Conservation (phyloP, 2,329 filamentous ascomycete genomes). For the Neofusicoccum sp. region DNA sequence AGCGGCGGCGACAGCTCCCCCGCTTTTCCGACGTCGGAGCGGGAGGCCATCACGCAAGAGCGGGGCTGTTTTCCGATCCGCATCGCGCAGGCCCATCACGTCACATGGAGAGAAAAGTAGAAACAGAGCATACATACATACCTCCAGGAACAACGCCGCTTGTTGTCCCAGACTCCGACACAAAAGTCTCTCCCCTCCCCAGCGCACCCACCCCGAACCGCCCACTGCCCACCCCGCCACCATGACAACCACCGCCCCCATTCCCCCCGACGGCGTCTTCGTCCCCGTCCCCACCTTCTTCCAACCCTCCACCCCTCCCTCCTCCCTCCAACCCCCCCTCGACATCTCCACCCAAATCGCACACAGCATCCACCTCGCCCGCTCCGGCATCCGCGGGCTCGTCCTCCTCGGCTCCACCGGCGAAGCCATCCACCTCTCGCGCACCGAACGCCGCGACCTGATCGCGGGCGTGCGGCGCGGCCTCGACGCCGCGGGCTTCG, state of each 20-base stretch:
- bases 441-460: slow-evolving; percentile 54
- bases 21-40: slow-evolving; percentile 18
- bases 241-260: background rate
- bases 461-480: slow-evolving; percentile 54
- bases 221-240: background rate
- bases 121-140: no score
- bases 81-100: background rate
- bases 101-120: background rate
- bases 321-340: slow-evolving; percentile 42
- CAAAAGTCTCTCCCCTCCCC: background rate
- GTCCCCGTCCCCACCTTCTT: slow-evolving; percentile 59
- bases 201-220: no score
- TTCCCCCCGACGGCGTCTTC: slow-evolving; percentile 23
- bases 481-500: slow-evolving; percentile 55
- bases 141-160: no score
- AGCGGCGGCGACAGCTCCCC: background rate
- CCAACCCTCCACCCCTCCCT: slow-evolving; percentile 36
- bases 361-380: slow-evolving; percentile 60
- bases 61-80: slow-evolving; percentile 16
- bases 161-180: no score
- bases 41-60: background rate
- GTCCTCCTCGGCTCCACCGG: slow-evolving; percentile 64
- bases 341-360: slow-evolving; percentile 57
- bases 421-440: slow-evolving; percentile 60
- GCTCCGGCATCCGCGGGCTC: slow-evolving; percentile 58